Conservation (phyloP, 345 rosid species). For the Murraya koenigii region DNA sequence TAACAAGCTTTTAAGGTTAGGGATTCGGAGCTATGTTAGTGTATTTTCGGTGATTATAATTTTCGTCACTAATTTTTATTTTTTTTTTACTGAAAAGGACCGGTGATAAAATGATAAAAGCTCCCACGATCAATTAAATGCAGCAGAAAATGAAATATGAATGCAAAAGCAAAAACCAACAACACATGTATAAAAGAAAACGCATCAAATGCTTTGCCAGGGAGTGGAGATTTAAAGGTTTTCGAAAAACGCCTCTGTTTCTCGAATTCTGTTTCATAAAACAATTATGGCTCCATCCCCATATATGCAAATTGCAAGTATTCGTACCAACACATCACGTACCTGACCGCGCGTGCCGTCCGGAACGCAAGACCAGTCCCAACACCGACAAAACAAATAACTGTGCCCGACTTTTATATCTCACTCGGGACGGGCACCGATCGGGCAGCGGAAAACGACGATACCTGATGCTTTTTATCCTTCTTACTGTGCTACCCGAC, state of each 20-base stretch:
- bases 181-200: slow-evolving; percentile 16
- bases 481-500: too few relatives aligned
- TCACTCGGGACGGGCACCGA: not conserved
- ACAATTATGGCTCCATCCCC: slow-evolving; percentile 1
- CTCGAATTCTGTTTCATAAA: not conserved
- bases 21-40: not conserved
- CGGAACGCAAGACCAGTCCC: slow-evolving; percentile 49
- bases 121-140: not conserved
- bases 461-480: slow-evolving; percentile 4
- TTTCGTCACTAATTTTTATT: not conserved
- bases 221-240: not conserved
- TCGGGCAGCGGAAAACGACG: slow-evolving; percentile 38
- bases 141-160: slow-evolving; percentile 29
- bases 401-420: slow-evolving; percentile 18
- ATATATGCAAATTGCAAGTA: slow-evolving; percentile 3
- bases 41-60: not conserved
- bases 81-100: slow-evolving; percentile 9
- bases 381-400: slow-evolving; percentile 13
- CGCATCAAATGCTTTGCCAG: slow-evolving; percentile 9
- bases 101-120: not conserved
- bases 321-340: slow-evolving; percentile 6
- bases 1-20: not conserved
- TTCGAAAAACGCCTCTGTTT: not conserved
- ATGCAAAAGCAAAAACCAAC: slow-evolving; percentile 20
- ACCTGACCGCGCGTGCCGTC: slow-evolving; percentile 79